A percentile compares a stretch with the other conserved stretches of the same genome.
Conservation (phyloP, 2,329 filamentous ascomycete species). For the Penicillium polonicum region DNA sequence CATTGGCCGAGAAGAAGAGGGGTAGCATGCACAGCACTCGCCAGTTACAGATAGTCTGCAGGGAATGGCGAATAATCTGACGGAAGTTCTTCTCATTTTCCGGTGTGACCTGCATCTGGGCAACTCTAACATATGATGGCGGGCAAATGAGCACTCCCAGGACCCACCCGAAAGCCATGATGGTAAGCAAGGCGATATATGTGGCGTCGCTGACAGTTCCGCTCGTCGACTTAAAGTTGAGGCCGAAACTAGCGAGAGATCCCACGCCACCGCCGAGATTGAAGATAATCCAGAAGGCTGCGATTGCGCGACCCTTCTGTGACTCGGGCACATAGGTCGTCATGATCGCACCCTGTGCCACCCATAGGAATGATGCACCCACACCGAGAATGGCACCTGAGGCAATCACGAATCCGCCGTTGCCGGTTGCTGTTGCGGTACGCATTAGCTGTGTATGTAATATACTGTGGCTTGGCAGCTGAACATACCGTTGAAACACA, state of each 20-base stretch:
- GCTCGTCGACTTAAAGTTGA: slow-evolving; percentile 44
- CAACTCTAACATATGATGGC: slow-evolving; percentile 44
- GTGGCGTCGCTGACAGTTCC: slow-evolving; percentile 52
- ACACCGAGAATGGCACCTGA: slow-evolving; percentile 49
- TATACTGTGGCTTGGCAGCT: background rate
- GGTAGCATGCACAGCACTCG: slow-evolving; percentile 52
- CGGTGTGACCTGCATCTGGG: slow-evolving; percentile 38
- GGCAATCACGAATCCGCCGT: slow-evolving; percentile 48
- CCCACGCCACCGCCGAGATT: slow-evolving; percentile 49
- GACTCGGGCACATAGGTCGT: slow-evolving; percentile 47
- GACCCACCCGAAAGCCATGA: slow-evolving; percentile 53
- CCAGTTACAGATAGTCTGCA: slow-evolving; percentile 44
- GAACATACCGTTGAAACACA: slow-evolving; percentile 44
- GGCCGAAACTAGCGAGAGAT: slow-evolving; percentile 46
- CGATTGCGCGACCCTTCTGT: slow-evolving; percentile 47
- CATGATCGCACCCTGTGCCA: slow-evolving; percentile 52
- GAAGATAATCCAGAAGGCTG: slow-evolving; percentile 49
- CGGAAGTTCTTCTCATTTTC: slow-evolving; percentile 44
- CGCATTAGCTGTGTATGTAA: background rate
- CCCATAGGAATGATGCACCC: slow-evolving; percentile 49
- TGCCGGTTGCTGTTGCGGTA: slow-evolving; percentile 29
- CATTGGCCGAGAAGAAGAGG: slow-evolving; percentile 57
- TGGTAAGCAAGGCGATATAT: slow-evolving; percentile 51
- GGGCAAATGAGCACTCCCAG: slow-evolving; percentile 52
- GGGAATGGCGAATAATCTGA: slow-evolving; percentile 30